Percentiles rank a stretch among this genome's conserved stretches.
Evolutionary conservation across 306 rosid genomes (phyloP).

Genomic region (Gillenia trifoliata): DNA sequence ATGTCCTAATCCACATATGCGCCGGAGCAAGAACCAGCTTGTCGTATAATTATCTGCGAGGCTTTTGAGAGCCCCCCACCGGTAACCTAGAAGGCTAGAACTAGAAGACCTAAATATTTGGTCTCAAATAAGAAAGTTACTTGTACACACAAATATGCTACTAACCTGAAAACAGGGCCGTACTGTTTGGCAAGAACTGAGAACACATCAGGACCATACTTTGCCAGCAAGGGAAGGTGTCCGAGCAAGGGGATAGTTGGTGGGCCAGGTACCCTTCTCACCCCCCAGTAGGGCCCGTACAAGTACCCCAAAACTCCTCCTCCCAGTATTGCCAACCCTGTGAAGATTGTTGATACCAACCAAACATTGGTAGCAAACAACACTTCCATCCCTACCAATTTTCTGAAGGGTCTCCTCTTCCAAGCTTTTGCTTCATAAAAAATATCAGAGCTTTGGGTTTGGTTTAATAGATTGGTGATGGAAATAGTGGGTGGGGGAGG

Average conservation of each 20-base stretch:
- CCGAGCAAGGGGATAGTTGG: slow-evolving; percentile 71
- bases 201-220: slow-evolving; percentile 84
- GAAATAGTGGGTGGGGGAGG: no score
- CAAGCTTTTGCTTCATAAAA: no score
- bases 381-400: slow-evolving; percentile 16
- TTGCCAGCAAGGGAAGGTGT: slow-evolving; percentile 85
- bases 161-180: slow-evolving; percentile 93
- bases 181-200: slow-evolving; percentile 81
- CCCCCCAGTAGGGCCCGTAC: slow-evolving; percentile 74
- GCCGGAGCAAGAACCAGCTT: no score
- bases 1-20: no score
- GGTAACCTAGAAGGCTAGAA: neutral
- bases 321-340: slow-evolving; percentile 34
- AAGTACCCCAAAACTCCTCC: slow-evolving; percentile 51
- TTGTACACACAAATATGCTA: neutral
- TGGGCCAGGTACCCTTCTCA: slow-evolving; percentile 90
- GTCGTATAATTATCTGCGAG: no score
- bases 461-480: no score
- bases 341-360: slow-evolving; percentile 30
- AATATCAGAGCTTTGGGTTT: no score
- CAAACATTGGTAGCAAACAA: slow-evolving; percentile 13
- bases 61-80: no score
- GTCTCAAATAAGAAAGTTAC: neutral
- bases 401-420: no score
- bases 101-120: neutral